Conservation (phyloP, 148 eudicot species). For the Spergularia marina region DNA sequence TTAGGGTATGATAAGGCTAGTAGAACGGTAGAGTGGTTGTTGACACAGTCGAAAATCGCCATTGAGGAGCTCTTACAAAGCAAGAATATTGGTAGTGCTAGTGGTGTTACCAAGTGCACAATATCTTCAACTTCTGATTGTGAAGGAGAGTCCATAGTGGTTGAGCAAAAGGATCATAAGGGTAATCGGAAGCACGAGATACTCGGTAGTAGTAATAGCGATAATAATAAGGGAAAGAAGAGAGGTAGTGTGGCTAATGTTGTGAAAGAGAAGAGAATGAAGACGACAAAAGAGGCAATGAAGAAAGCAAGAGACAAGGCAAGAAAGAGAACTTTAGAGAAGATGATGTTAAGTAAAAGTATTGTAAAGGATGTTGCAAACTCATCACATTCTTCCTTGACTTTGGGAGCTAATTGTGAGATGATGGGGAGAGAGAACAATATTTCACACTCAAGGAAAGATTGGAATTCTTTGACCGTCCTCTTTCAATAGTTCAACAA, state of each 20-base stretch:
- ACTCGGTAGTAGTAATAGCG: neutral
- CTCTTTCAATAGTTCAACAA: constrained; percentile 18
- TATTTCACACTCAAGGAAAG: neutral
- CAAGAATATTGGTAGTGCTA: constrained; percentile 28
- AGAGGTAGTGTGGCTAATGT: neutral
- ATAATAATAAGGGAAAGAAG: constrained; percentile 3
- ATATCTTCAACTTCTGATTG: constrained; percentile 45
- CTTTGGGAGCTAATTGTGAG: constrained; percentile 3
- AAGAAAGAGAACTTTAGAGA: constrained; percentile 45
- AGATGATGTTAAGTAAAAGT: constrained; percentile 13
- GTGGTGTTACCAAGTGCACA: constrained; percentile 36
- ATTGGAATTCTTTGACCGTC: constrained; percentile 21
- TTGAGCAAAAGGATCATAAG: neutral
- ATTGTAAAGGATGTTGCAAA: neutral
- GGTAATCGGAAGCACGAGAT: neutral
- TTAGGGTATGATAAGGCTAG: constrained; percentile 65
- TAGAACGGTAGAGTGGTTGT: constrained; percentile 62
- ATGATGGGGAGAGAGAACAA: neutral
- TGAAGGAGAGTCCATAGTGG: constrained; percentile 33
- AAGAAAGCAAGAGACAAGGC: constrained; percentile 53
- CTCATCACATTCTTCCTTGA: neutral
- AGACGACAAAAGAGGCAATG: constrained; percentile 40
- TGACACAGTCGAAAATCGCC: constrained; percentile 35
- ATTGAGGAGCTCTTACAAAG: constrained; percentile 44
- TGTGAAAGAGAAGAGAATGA: constrained; percentile 10